Conservation (phyloP, 345 rosid species). For the Clarkia xantiana region DNA sequence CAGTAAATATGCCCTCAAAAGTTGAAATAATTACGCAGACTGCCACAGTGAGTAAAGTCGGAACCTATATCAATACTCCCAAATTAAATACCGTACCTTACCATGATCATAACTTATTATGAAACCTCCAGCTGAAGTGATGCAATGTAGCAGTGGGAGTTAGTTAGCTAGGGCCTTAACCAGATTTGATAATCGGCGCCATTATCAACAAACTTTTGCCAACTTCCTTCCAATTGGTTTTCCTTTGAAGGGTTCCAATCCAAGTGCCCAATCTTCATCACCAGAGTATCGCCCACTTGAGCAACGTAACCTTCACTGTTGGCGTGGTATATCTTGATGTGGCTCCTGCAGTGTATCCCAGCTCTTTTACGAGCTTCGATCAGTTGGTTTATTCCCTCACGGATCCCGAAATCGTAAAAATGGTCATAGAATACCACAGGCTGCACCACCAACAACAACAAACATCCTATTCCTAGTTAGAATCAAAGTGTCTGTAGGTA, state of each 20-base stretch:
- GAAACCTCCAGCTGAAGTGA: too few species aligned
- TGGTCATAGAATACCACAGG: slow-evolving; percentile 29
- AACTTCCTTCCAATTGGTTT: not conserved
- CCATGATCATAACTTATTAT: too few species aligned
- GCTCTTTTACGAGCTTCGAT: slow-evolving; percentile 24
- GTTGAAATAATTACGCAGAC: too few species aligned
- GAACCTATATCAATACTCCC: too few species aligned
- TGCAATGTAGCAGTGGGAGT: too few species aligned
- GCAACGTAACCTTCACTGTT: slow-evolving; percentile 50
- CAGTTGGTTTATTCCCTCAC: slow-evolving; percentile 35
- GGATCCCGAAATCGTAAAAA: slow-evolving; percentile 48
- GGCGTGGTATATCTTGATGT: slow-evolving; percentile 32
- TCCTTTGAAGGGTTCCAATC: too few species aligned
- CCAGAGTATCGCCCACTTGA: slow-evolving; percentile 36
- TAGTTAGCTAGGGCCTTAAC: too few species aligned
- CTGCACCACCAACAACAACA: slow-evolving; percentile 11
- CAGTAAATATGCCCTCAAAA: too few species aligned
- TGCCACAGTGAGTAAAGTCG: too few species aligned
- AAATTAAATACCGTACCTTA: too few species aligned
- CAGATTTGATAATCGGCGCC: too few species aligned
- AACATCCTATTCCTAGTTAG: too few species aligned
- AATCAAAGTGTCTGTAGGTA: not conserved
- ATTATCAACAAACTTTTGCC: not conserved
- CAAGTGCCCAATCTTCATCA: slow-evolving; percentile 52
- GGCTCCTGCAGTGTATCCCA: slow-evolving; percentile 30